Conservation (phyloP, 2,329 filamentous ascomycete genomes). For the Aspergillus bombycis region DNA sequence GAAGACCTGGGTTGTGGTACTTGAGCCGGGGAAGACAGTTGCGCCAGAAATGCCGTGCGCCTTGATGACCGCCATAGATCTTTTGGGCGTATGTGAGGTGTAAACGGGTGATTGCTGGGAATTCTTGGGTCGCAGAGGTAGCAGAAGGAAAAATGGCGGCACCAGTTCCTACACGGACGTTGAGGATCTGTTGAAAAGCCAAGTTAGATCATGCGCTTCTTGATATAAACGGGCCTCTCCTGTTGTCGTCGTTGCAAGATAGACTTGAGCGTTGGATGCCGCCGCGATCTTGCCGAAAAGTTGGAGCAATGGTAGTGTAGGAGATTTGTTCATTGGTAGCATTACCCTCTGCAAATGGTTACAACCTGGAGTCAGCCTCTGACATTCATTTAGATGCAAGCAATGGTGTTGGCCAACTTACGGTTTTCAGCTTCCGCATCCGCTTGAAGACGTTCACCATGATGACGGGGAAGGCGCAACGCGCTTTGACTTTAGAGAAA, state of each 20-base stretch:
- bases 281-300: background rate
- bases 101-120: constrained; percentile 45
- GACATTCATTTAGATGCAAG: background rate
- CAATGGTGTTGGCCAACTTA: constrained; percentile 39
- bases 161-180: constrained; percentile 78
- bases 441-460: constrained; percentile 62
- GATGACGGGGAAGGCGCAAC: constrained; percentile 22
- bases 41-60: constrained; percentile 82
- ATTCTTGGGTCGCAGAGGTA: constrained; percentile 34
- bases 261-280: background rate
- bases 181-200: constrained; percentile 61
- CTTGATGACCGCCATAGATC: constrained; percentile 43
- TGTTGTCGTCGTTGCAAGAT: background rate
- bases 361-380: constrained; percentile 4
- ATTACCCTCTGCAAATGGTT: constrained; percentile 32
- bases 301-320: background rate
- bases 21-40: constrained; percentile 82
- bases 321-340: background rate
- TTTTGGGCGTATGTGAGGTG: constrained; percentile 50
- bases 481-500: background rate
- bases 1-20: constrained; percentile 86
- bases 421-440: constrained; percentile 73
- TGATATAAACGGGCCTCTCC: background rate
- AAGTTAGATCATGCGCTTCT: background rate
- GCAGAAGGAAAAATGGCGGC: constrained; percentile 72